Evolutionary conservation across 2,329 filamentous ascomycete genomes (phyloP), one percentile per base, ranked within the genome.

Genomic region (Phoma sp.): DNA sequence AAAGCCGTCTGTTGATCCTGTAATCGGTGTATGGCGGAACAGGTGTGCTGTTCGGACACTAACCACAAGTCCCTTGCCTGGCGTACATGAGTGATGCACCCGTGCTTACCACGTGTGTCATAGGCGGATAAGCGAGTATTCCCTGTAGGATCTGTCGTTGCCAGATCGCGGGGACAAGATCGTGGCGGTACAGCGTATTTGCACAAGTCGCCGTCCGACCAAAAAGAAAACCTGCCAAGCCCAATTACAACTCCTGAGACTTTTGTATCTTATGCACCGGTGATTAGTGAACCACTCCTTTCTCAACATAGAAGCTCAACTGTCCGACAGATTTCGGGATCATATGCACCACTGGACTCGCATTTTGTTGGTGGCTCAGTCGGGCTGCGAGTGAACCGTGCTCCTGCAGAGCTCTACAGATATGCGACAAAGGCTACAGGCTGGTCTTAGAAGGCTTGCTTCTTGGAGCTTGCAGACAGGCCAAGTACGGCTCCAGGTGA

Each of bases 101-200:
- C 25, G 40, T 25, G 45, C 39, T 42, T 38, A 37, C 38, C 33
- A 54, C 42, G 42, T 54, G 57, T 56, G 53, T 54, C 57, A 57
- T 60, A 45, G 47, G 46, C 25, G n/a, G 37, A 42, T 49, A 50
- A 50, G 46, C 52, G 47, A 56, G 30, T 30, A n/a, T 18, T n/a
- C 40, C 45, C 28, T 45, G 51, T 46, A 47, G 20, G 52, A 47
- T 50, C 52, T 50, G 52, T 50, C 32, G 42, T 50, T 47, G 36
- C 53, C 49, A 52, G 57, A 60, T 60, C 53, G 57, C 46, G 50
- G 53, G 56, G 49, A 43, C 42, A 34, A 47, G 36, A 51, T 52
- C 49, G 49, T 60, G 57, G 57, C 52, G 45, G 42, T 53, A 48
- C 48, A 47, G 56, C 23, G 43, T 47, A 30, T 43, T 32, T 49